Evolutionary conservation across 2,329 filamentous ascomycete species (phyloP).

Genomic region (Cordyceps javanica): DNA sequence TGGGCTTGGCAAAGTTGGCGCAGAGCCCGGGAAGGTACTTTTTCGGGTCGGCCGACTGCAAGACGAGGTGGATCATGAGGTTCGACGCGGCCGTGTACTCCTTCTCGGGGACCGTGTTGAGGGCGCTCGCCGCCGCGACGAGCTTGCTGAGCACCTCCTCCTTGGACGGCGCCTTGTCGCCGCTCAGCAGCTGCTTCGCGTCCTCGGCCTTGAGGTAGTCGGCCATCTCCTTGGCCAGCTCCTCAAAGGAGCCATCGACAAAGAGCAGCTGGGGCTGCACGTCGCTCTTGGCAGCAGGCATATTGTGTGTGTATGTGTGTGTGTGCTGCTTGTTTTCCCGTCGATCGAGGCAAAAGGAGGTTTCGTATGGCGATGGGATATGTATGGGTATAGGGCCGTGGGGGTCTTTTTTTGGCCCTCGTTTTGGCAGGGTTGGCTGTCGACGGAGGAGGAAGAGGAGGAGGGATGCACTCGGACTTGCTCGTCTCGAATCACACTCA

Average conservation of each 20-base stretch:
- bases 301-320: constrained; percentile 18
- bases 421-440: constrained; percentile 6
- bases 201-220: constrained; percentile 84
- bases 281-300: constrained; percentile 32
- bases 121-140: constrained; percentile 66
- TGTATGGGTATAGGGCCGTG: background rate
- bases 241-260: constrained; percentile 89
- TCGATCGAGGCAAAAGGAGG: background rate
- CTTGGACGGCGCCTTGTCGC: constrained; percentile 49
- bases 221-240: constrained; percentile 90
- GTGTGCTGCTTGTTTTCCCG: background rate
- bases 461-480: background rate
- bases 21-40: constrained; percentile 85
- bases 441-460: constrained; percentile 1
- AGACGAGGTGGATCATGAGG: constrained; percentile 86
- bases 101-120: constrained; percentile 89
- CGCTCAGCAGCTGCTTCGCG: constrained; percentile 67
- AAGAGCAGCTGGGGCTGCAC: constrained; percentile 57
- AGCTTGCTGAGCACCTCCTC: constrained; percentile 88
- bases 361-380: background rate
- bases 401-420: background rate
- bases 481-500: background rate
- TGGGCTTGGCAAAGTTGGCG: constrained; percentile 79
- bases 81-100: constrained; percentile 96
- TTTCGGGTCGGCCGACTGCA: constrained; percentile 77